Percentiles rank a stretch among this genome's conserved stretches.
phyloP scores from a whole-genome alignment of 2,329 filamentous ascomycete genomes.

The Pseudogymnoascus sp. region DNA sequence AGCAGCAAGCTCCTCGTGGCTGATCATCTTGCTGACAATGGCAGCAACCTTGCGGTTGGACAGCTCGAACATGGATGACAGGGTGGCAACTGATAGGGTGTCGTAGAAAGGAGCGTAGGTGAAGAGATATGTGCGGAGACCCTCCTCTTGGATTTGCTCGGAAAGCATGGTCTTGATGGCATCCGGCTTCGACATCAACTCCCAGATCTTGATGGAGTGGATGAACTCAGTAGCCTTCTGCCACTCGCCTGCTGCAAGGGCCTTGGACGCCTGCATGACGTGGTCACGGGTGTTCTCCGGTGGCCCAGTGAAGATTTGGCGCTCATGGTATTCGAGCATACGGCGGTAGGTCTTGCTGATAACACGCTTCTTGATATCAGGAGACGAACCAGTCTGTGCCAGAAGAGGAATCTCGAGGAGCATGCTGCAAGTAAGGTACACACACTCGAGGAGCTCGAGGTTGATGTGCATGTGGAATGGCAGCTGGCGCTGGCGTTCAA shows the following conservation, averaged over 20 bases:
- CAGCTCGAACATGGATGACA: conserved; percentile 93
- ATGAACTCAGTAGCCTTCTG: conserved; percentile 92
- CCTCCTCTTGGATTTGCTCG: conserved; percentile 97
- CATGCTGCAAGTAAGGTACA: conserved; percentile 99
- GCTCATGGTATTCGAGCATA: conserved; percentile 98
- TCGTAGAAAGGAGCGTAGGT: conserved; percentile 99
- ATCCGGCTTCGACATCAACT: conserved; percentile 85
- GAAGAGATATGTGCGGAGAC: conserved; percentile 95
- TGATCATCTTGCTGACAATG: conserved; percentile 98
- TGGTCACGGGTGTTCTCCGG: conserved; percentile 98
- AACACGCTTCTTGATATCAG: conserved; percentile 92
- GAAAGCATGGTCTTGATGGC: conserved; percentile 97
- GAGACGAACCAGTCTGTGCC: conserved; percentile 91
- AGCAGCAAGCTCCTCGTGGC: conserved; percentile 92
- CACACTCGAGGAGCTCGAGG: conserved; percentile 92
- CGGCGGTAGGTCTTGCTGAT: conserved; percentile 99
- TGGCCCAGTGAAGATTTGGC: conserved; percentile 96
- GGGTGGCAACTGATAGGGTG: conserved; percentile 77
- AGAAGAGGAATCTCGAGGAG: conserved; percentile 95
- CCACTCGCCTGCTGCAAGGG: conserved; percentile 94
- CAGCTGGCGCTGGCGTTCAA: conserved; percentile 93
- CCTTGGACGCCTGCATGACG: conserved; percentile 98
- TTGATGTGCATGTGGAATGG: conserved; percentile 99
- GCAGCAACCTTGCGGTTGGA: conserved; percentile 85
- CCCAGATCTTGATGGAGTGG: conserved; percentile 99